Evolutionary conservation across 2,329 filamentous ascomycete species (phyloP).

Genomic region (Cadophora sp.): DNA sequence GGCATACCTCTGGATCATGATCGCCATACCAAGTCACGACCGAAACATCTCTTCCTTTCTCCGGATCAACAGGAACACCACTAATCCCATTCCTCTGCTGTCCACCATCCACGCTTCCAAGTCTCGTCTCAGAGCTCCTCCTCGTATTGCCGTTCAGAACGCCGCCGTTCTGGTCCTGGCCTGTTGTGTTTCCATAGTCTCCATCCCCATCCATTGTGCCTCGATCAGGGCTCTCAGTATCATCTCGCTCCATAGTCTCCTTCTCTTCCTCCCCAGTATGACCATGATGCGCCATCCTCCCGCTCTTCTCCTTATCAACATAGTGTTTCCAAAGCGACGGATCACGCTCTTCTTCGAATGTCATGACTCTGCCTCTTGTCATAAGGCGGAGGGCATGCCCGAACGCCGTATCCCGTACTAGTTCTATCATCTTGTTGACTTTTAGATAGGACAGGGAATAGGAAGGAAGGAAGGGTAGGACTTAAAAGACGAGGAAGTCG

Average conservation of each 20-base stretch:
- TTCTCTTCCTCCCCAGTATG: constrained; percentile 42
- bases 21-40: constrained; percentile 59
- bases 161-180: not conserved
- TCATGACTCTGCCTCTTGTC: constrained; percentile 47
- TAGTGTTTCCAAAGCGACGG: constrained; percentile 56
- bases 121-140: constrained; percentile 31
- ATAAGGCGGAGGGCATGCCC: constrained; percentile 51
- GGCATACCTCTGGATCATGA: constrained; percentile 52
- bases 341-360: constrained; percentile 56
- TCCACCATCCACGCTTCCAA: constrained; percentile 25
- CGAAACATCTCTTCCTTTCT: constrained; percentile 58
- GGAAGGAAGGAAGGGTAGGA: too few species aligned
- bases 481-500: not conserved
- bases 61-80: constrained; percentile 54
- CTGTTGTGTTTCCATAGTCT: not conserved
- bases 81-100: constrained; percentile 47
- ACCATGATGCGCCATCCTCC: constrained; percentile 54
- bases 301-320: constrained; percentile 57
- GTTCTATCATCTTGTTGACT: constrained; percentile 44
- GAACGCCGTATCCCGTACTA: constrained; percentile 53
- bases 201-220: not conserved
- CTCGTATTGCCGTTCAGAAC: not conserved
- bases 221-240: constrained; percentile 11
- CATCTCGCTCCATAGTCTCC: not conserved
- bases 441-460: not conserved